Base-by-base conservation (phyloP, 192 early-diverging fungal species). In the Piromyces finnis region DNA sequence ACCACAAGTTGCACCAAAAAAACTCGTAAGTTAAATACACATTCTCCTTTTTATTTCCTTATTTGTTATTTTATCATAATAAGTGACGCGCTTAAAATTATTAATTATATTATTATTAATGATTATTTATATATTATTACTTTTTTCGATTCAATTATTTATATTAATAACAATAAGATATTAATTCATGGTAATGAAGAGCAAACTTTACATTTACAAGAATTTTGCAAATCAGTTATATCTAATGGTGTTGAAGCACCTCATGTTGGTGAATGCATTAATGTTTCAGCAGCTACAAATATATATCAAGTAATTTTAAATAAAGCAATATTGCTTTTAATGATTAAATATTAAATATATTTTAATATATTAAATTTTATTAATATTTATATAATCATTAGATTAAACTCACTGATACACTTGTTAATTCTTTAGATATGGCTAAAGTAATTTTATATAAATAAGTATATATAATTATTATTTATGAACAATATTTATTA, bases 181-280 rank as follows among this genome's bases (percentile, higher is more conserved):
- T 84, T 98, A 28, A 87, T 98, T n/a, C 97, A 96, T 82, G 97
- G 95, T 6, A 88, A 91, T 13, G 85, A 86, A 59, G 87, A 90
- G 29, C 85, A 93, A 35, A 97, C 94, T 35, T 80, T 88, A 29
- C 86, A 90, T 12, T 84, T 97, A 29, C 87, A 88, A 26, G 81
- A 86, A 28, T 89, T 88, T 77, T 94, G 92, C 80, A 84, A 89
- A 78, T 84, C 87, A n/a, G 87, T 91, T 16, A 87, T 96, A 79
- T 97, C 95, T 22, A 90, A 92, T 77, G 95, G 97, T 37, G 87
- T 97, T 16, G 95, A 92, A 79, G 90, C 93, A 30, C 96, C 97
- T 2, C 83, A 86, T 13, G 84, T 95, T 29, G 91, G 93, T 79
- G 95, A 97, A 85, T 90, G 91, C 17, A 88, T 98, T 77, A 96